Evolutionary conservation across 2,329 filamentous ascomycete species (phyloP).

Genomic region (Mariannaea sp.): DNA sequence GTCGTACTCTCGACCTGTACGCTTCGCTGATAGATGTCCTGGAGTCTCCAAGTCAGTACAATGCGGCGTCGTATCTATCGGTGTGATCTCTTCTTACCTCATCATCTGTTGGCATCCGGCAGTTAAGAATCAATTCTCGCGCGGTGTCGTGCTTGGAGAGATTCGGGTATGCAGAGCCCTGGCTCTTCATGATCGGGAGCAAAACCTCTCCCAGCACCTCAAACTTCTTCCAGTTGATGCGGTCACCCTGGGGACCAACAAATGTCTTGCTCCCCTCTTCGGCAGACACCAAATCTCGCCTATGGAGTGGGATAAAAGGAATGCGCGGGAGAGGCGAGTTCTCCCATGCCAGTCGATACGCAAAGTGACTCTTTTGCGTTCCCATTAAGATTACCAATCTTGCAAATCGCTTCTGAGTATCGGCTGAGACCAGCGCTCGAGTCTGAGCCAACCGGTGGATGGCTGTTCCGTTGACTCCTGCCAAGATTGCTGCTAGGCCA

Average conservation of each 20-base stretch:
- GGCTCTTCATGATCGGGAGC: constrained; percentile 87
- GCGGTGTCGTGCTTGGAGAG: constrained; percentile 71
- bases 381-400: constrained; percentile 91
- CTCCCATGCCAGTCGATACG: constrained; percentile 97
- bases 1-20: constrained; percentile 60
- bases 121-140: constrained; percentile 78
- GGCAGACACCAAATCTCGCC: constrained; percentile 86
- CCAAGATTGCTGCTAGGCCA: constrained; percentile 88
- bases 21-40: constrained; percentile 70
- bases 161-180: constrained; percentile 80
- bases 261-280: constrained; percentile 93
- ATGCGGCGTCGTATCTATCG: too few species aligned
- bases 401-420: constrained; percentile 82
- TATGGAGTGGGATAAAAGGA: constrained; percentile 88
- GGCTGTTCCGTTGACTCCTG: constrained; percentile 86
- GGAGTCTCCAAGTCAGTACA: constrained; percentile 32
- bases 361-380: constrained; percentile 87
- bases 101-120: constrained; percentile 80
- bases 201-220: constrained; percentile 94
- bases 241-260: constrained; percentile 70
- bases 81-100: constrained; percentile 66
- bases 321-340: constrained; percentile 90
- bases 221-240: constrained; percentile 98
- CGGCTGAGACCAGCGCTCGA: constrained; percentile 71
- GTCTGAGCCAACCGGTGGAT: constrained; percentile 85